phyloP scores from a whole-genome alignment of 306 rosid genomes.

The Sechiopsis laciniata region DNA sequence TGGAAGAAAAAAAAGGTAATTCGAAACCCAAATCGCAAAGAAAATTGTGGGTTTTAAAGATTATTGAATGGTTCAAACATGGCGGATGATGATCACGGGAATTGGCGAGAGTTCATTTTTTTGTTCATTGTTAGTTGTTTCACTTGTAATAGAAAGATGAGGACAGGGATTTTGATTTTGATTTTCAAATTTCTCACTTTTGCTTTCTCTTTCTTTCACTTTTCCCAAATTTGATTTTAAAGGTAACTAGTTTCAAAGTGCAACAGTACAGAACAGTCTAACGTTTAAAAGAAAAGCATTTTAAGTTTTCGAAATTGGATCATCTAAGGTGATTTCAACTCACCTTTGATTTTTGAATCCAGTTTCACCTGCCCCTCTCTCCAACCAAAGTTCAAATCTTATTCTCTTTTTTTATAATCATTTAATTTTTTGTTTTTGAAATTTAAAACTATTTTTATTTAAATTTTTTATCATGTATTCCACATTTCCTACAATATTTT shows the following conservation, averaged over 20 bases:
- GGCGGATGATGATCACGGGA: slow-evolving; percentile 17
- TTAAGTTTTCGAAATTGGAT: too few species aligned
- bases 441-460: too few species aligned
- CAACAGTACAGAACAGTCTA: slow-evolving; percentile 41
- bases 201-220: slow-evolving; percentile 17
- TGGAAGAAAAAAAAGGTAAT: slow-evolving; percentile 4
- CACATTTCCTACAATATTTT: too few species aligned
- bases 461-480: too few species aligned
- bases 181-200: not conserved
- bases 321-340: slow-evolving; percentile 18
- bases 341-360: slow-evolving; percentile 12
- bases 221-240: slow-evolving; percentile 40
- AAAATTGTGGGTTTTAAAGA: slow-evolving; percentile 20
- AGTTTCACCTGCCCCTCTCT: not conserved
- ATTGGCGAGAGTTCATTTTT: not conserved
- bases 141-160: slow-evolving; percentile 4
- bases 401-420: too few species aligned
- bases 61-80: slow-evolving; percentile 27
- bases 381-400: not conserved
- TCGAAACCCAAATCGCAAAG: slow-evolving; percentile 35
- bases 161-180: not conserved
- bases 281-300: slow-evolving; percentile 66
- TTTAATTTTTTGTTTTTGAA: too few species aligned
- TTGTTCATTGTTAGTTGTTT: not conserved
- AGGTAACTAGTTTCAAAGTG: slow-evolving; percentile 27